Evolutionary conservation across 495 filamentous ascomycete species (phyloP), one percentile per base, ranked within the genome.

Genomic region (Copromyces sp.): DNA sequence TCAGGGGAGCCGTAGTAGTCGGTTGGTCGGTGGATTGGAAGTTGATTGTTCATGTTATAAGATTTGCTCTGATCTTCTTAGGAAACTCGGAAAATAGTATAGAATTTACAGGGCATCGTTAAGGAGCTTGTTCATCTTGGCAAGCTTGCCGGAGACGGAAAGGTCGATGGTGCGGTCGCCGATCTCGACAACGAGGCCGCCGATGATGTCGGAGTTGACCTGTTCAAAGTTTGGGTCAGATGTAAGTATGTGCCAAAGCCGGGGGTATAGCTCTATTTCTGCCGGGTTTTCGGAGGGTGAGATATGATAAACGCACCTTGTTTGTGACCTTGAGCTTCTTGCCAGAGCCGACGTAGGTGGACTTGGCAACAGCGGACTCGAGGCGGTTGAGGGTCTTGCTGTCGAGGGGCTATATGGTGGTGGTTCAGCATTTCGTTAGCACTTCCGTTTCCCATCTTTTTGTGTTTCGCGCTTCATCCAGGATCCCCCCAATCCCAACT

Each of bases 121-220:
- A 78, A 99, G 91, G 80, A 97, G 91, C 90, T 99, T 99, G 92
- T 98, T 99, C 90, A 98, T 91, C 89, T 94, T 96, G 82, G 92
- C 87, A 84, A 99, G 92, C 89, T 93, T 95, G 80, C 93, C 86
- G 16, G 95, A 95, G 77, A 99, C 93, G 85, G 91, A 94, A 73
- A 98, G 91, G 84, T 99, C 95, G 80, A 99, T 95, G 80, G 95
- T 98, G 78, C 96, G 92, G 87, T 97, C 96, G 78, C 94, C 94
- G 77, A 99, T 92, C 83, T 99, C 95, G 78, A 99, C 95, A 74
- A 99, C 83, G 69, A 99, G 90, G 29, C 95, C 95, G 69, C 95
- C 95, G 72, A 96, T 83, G 79, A 98, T 95, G 53, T 97, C 95
- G 72, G 95, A 88, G 88, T 97, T 93, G 81, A 98, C 90, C 93